phyloP scores from a whole-genome alignment of 495 filamentous ascomycete species.

The Aspergillus baeticus region DNA sequence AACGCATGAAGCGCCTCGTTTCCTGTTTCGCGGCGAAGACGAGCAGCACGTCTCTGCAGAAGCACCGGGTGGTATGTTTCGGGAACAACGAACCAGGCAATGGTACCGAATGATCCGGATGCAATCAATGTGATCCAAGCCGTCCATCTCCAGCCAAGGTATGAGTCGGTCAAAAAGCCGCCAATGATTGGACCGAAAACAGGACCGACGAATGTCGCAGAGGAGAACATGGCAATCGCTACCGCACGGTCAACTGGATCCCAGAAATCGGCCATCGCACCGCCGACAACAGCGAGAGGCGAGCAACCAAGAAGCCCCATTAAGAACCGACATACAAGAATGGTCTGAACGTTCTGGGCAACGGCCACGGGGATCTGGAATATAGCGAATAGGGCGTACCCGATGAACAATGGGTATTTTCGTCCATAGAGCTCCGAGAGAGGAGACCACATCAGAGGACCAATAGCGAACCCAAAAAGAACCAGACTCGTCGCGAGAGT shows the following conservation, averaged over 20 bases:
- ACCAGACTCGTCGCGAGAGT: conserved; percentile 55
- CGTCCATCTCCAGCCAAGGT: conserved; percentile 65
- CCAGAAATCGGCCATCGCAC: conserved; percentile 62
- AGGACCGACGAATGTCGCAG: conserved; percentile 56
- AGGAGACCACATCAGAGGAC: conserved; percentile 56
- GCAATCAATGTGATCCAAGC: conserved; percentile 64
- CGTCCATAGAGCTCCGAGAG: conserved; percentile 59
- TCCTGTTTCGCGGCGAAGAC: conserved; percentile 56
- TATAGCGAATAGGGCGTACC: conserved; percentile 55
- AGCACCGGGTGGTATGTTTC: conserved; percentile 63
- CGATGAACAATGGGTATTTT: conserved; percentile 54
- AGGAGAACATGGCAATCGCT: conserved; percentile 57
- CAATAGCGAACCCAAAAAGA: conserved; percentile 54
- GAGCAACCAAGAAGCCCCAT: conserved; percentile 62
- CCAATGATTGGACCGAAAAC: conserved; percentile 48
- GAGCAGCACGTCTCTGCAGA: conserved; percentile 53
- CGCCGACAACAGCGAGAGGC: conserved; percentile 60
- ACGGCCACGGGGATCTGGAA: conserved; percentile 63
- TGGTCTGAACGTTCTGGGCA: conserved; percentile 55
- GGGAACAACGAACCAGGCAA: conserved; percentile 51
- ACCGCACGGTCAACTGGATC: conserved; percentile 57
- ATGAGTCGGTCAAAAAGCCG: conserved; percentile 54
- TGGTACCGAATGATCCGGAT: conserved; percentile 44
- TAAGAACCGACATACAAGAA: conserved; percentile 62
- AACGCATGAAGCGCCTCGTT: conserved; percentile 61